Evolutionary conservation across 2,329 filamentous ascomycete genomes (phyloP), one percentile per base, ranked within the genome.

Genomic region (Fusarium brevicatenulatum): DNA sequence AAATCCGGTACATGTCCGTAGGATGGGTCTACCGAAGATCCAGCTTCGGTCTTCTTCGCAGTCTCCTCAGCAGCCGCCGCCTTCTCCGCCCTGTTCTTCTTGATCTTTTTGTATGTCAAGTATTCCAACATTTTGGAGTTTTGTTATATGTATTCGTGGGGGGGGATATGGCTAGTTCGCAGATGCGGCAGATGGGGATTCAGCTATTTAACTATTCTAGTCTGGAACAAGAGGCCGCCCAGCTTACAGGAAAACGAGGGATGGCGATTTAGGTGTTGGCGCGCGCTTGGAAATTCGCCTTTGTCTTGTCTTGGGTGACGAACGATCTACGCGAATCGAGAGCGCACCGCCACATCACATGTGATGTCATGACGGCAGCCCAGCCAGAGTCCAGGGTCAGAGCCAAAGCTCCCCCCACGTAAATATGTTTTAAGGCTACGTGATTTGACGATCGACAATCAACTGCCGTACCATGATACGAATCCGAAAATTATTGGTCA

Each of bases 21-120:
- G 9, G 62, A 44, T 50, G 60, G 54, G 44, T 75, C 70, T 23
- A 52, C 66, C 44, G 66, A 60, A 63, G 68, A 65, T 58, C 56
- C 58, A 46, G 52, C 64, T 62, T 72, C 64, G 13, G 53, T 47
- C n/a, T 63, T 61, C 25, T 71, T 66, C 18, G 75, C 74, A 43
- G 71, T 69, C 58, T 78, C 67, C 32, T 77, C 70, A 34, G 71
- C 75, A 34, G 79, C 80, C 21, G 81, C 81, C 19, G 37, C 63
- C 67, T 89, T 87, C 66, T 89, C 84, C 5, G 83, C 85, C 75
- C 84, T 86, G 78, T 87, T 82, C 81, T 91, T 90, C 82, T 91
- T 91, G 77, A 86, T 82, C 79, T 91, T 91, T 79, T 88, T 91
- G 83, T 87, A 88, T 40, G 85, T 82, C 73, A 91, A 87, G 80